Evolutionary conservation across 768 basidiomycete genomes (phyloP), one percentile per base, ranked within the genome.

Genomic region (Boletus sp.): DNA sequence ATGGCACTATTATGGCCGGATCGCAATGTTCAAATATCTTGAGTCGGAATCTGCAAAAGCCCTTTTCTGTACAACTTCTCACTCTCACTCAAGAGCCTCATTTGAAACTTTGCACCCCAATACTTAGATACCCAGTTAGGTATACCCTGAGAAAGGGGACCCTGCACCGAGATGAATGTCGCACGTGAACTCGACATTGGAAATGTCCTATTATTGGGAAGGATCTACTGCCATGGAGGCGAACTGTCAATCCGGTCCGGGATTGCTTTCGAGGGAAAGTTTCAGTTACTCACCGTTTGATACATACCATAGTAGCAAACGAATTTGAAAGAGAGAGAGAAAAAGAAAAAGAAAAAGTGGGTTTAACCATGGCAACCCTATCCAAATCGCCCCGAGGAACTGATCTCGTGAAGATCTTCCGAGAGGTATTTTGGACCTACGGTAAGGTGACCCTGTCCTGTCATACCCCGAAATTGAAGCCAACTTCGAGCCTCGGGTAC

Each of bases 151-250:
- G 47, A 45, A 46, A 20, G 40, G 59, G 44, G 14, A 11, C n/a
- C 4, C 14, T 18, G 36, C 11, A 32, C 45, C 54, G 50, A 64
- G 28, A 61, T 57, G 48, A 44, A 52, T 9, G 32, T 50, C 28
- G 40, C 63, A 63, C 58, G 53, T 66, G 58, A 60, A 60, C 46
- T 11, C 24, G 45, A 46, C 54, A 50, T 63, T 60, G 64, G 56
- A 58, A 63, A 60, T 68, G 29, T 4, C 18, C 57, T 56, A 58
- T 54, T 67, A 56, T 54, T 51, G 56, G 61, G 47, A 40, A 24
- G 41, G 53, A 64, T 64, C 62, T 63, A 42, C 52, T 64, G 52
- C 32, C 58, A 55, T 64, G 51, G 48, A 45, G 4, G 40, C 53
- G 36, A 44, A 17, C 35, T 64, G 51, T 56, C 58, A 62, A 24